Evolutionary conservation across 495 filamentous ascomycete species (phyloP).

Genomic region (Neurospora sp.): DNA sequence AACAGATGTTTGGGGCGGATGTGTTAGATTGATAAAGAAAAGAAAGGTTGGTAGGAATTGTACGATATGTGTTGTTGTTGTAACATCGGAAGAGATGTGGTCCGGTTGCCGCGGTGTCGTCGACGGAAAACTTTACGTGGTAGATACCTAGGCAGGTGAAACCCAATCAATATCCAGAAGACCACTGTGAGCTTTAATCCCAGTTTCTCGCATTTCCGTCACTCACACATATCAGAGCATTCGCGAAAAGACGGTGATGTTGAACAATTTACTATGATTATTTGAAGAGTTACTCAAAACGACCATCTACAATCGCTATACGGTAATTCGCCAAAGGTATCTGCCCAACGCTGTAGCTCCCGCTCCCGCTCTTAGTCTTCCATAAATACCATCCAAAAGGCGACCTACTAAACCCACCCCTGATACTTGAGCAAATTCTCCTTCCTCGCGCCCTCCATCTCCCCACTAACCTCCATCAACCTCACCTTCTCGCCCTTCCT

Average conservation of each 20-base stretch:
- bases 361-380: neutral
- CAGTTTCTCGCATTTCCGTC: neutral
- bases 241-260: no score
- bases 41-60: neutral
- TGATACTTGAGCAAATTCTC: constrained; percentile 54
- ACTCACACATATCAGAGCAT: no score
- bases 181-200: neutral
- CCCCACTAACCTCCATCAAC: constrained; percentile 72
- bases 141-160: neutral
- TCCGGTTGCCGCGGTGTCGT: neutral
- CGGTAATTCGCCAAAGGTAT: neutral
- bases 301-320: neutral
- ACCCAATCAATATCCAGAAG: neutral
- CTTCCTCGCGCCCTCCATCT: constrained; percentile 69
- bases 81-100: neutral
- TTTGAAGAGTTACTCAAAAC: neutral
- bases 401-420: constrained; percentile 43
- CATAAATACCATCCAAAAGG: neutral
- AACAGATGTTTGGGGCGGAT: neutral
- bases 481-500: constrained; percentile 62
- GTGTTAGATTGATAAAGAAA: neutral
- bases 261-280: neutral
- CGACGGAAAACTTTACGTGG: neutral
- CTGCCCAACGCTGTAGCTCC: neutral
- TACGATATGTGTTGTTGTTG: neutral